These are phyloP conservation scores for Ganoderma sp. DNA, from an alignment of 1,284 basidiomycete genomes.

Conservation along the genomic window DNA sequence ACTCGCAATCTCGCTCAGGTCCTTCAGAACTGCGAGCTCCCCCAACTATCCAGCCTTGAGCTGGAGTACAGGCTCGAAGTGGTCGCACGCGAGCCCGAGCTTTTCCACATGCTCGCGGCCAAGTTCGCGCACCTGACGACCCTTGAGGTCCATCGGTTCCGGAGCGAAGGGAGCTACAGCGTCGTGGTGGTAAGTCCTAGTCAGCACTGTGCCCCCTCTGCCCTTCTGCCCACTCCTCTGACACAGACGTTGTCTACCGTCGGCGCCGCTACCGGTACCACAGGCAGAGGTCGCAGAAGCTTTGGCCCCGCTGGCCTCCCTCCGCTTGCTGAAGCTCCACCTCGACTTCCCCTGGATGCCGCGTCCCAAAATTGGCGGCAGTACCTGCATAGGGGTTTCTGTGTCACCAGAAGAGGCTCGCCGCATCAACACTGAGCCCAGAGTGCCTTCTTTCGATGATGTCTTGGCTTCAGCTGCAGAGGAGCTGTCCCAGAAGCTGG, in stretches of 20 bases:
- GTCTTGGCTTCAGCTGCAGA: not conserved
- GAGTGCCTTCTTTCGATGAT: not conserved
- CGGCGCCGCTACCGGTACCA: too few species aligned
- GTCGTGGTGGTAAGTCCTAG: not conserved
- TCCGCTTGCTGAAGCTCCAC: not conserved
- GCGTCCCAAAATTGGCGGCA: not conserved
- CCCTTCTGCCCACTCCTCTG: too few species aligned
- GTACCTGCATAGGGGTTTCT: not conserved
- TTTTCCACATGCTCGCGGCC: not conserved
- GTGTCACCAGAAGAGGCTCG: not conserved
- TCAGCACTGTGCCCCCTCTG: too few species aligned
- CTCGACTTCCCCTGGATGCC: not conserved
- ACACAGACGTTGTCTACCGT: not conserved
- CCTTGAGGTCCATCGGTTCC: not conserved
- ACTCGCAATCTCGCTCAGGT: not conserved
- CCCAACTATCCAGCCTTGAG: not conserved
- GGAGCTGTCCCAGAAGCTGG: not conserved
- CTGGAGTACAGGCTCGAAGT: not conserved
- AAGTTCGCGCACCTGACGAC: not conserved
- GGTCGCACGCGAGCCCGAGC: not conserved
- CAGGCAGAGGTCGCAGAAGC: not conserved
- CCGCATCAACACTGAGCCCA: too few species aligned
- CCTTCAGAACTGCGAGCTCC: not conserved
- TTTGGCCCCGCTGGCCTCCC: not conserved
- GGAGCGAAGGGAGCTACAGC: not conserved